Percentiles rank a stretch among this genome's conserved stretches.
Evolutionary conservation across 768 basidiomycete genomes (phyloP).

Genomic region (Termitomyces sp.): DNA sequence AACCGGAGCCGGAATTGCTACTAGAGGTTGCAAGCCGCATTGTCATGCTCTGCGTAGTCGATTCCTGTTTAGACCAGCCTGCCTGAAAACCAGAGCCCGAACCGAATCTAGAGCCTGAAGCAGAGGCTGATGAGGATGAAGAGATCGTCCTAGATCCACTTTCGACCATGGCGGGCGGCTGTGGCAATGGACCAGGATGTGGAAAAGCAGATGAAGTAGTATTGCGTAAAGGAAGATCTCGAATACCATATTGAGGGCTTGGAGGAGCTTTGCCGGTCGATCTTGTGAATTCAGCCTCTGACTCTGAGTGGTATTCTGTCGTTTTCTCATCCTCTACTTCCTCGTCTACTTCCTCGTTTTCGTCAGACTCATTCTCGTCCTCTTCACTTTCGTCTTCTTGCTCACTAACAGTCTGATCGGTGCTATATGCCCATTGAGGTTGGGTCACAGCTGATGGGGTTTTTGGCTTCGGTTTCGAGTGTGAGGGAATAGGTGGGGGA

Average conservation of each 20-base stretch:
- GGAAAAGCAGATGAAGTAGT: not conserved
- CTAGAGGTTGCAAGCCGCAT: slow-evolving; percentile 14
- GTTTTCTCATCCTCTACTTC: slow-evolving; percentile 13
- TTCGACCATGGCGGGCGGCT: slow-evolving; percentile 4
- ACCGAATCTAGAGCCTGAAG: not conserved
- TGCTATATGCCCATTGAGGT: not conserved
- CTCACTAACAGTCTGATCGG: not conserved
- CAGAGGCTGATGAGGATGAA: not conserved
- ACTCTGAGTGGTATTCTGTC: slow-evolving; percentile 13
- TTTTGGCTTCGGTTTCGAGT: slow-evolving; percentile 8
- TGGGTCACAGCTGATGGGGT: not conserved
- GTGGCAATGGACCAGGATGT: slow-evolving; percentile 9
- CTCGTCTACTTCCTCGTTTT: not conserved
- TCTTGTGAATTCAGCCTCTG: slow-evolving; percentile 9
- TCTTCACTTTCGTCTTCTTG: slow-evolving; percentile 2
- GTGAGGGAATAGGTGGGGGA: slow-evolving; percentile 14
- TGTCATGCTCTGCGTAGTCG: slow-evolving; percentile 13
- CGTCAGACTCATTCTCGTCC: not conserved
- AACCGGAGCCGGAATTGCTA: not conserved
- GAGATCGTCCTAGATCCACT: not conserved
- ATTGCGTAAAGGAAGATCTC: slow-evolving; percentile 31
- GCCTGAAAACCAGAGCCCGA: not conserved
- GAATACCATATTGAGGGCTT: slow-evolving; percentile 41
- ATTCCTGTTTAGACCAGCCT: slow-evolving; percentile 2
- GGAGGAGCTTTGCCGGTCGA: slow-evolving; percentile 5